Percentiles rank a stretch among this genome's conserved stretches.
Conservation (phyloP, 108 stramenopile genomes). For the Nitzschia sp. region DNA sequence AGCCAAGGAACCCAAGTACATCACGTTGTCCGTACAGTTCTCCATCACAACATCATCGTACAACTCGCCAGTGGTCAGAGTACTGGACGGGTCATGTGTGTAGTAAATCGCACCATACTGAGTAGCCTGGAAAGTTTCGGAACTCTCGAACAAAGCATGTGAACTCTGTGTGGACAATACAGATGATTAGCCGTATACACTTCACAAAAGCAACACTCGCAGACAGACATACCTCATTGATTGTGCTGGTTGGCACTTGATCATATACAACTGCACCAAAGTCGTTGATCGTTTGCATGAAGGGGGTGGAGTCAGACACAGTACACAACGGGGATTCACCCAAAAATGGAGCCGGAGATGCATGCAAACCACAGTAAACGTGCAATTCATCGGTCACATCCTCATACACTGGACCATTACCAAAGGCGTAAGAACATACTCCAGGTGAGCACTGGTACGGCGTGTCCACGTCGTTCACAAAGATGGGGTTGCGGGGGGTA, state of each 20-base stretch:
- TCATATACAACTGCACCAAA: slow-evolving; percentile 27
- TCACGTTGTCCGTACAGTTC: background rate
- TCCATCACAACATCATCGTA: slow-evolving; percentile 32
- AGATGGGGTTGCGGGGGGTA: slow-evolving; percentile 69
- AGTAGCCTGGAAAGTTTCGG: slow-evolving; percentile 34
- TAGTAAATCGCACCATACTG: slow-evolving; percentile 68
- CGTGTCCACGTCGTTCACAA: slow-evolving; percentile 45
- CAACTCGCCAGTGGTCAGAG: slow-evolving; percentile 3
- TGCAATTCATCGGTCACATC: slow-evolving; percentile 48
- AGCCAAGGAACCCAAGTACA: slow-evolving; percentile 2
- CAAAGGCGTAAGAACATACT: slow-evolving; percentile 42
- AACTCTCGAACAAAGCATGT: slow-evolving; percentile 3
- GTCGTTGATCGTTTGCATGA: slow-evolving; percentile 32
- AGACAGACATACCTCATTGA: background rate
- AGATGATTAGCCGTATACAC: no score
- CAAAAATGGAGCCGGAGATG: background rate
- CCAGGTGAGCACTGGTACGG: slow-evolving; percentile 66
- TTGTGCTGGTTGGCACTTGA: slow-evolving; percentile 4
- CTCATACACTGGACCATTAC: slow-evolving; percentile 9
- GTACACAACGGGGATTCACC: background rate
- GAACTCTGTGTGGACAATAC: slow-evolving; percentile 1
- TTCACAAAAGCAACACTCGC: no score
- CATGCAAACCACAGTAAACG: slow-evolving; percentile 52
- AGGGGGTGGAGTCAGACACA: background rate
- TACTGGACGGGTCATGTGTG: slow-evolving; percentile 45